Conservation (phyloP, 768 basidiomycete genomes). For the Phanerodontia chrysosporium region DNA sequence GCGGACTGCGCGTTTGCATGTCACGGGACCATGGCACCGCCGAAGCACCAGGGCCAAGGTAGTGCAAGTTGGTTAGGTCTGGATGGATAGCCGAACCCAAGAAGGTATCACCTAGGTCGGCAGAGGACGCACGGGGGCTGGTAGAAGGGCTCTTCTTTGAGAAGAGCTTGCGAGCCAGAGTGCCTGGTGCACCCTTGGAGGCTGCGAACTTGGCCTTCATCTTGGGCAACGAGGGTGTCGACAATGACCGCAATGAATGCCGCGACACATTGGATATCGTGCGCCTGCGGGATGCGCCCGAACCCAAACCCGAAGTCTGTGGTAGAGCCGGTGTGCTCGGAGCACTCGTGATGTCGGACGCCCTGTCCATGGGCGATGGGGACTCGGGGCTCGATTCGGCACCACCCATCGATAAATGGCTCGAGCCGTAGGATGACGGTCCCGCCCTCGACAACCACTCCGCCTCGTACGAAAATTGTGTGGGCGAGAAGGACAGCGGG, state of each 20-base stretch:
- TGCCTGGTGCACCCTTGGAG: constrained; percentile 38
- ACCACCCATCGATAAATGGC: constrained; percentile 16
- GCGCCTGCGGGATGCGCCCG: constrained; percentile 36
- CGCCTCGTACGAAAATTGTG: constrained; percentile 41
- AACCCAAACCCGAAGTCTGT: background rate
- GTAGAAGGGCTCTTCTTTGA: constrained; percentile 35
- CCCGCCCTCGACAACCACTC: constrained; percentile 24
- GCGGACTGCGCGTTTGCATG: constrained; percentile 23
- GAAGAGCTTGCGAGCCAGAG: constrained; percentile 53
- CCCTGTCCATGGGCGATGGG: constrained; percentile 8
- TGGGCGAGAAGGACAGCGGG: constrained; percentile 56
- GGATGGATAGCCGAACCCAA: constrained; percentile 8
- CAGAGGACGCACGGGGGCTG: constrained; percentile 7
- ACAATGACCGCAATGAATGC: constrained; percentile 37
- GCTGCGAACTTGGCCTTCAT: constrained; percentile 44
- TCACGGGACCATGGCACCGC: constrained; percentile 43
- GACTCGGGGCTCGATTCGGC: constrained; percentile 8
- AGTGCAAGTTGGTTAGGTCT: constrained; percentile 17
- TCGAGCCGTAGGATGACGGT: constrained; percentile 26
- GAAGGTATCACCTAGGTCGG: background rate
- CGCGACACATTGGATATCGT: constrained; percentile 55
- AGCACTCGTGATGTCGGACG: background rate
- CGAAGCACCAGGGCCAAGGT: constrained; percentile 29
- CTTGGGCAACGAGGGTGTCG: constrained; percentile 44
- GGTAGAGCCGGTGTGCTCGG: constrained; percentile 9